These are phyloP conservation scores for Orbilia javanica DNA, from an alignment of 2,329 filamentous ascomycete genomes.

Conservation along the genomic window DNA sequence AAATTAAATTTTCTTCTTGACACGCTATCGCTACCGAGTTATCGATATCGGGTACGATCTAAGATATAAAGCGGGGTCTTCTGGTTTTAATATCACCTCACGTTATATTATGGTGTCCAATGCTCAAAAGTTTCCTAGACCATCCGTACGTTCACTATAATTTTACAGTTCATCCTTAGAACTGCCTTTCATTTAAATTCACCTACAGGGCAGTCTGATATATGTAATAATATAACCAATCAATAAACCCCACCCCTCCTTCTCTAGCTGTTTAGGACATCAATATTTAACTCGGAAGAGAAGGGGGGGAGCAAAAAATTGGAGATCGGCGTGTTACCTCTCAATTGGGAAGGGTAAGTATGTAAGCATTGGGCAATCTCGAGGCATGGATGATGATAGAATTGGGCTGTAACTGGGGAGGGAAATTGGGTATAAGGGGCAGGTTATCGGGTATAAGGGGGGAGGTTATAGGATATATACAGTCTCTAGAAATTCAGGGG, in stretches of 20 bases:
- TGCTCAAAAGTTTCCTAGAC: neutral
- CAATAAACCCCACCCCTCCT: neutral
- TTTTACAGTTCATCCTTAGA: neutral
- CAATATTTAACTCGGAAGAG: no score
- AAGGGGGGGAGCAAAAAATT: no score
- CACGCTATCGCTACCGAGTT: slow-evolving; percentile 2
- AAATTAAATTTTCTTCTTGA: neutral
- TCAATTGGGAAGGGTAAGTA: neutral
- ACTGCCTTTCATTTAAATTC: neutral
- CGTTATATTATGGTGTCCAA: neutral
- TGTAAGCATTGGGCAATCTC: neutral
- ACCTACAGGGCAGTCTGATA: neutral
- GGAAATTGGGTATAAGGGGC: neutral
- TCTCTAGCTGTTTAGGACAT: no score
- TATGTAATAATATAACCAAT: neutral
- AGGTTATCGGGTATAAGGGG: neutral
- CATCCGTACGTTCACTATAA: neutral
- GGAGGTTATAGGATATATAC: neutral
- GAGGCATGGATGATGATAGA: neutral
- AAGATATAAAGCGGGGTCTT: slow-evolving; percentile 10
- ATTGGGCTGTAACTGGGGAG: neutral
- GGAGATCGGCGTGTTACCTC: neutral
- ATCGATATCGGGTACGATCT: neutral
- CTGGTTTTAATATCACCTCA: neutral
- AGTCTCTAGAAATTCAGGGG: neutral